Base-by-base conservation (phyloP, 2,329 filamentous ascomycete genomes). In the Tolypocladium guangdongense region DNA sequence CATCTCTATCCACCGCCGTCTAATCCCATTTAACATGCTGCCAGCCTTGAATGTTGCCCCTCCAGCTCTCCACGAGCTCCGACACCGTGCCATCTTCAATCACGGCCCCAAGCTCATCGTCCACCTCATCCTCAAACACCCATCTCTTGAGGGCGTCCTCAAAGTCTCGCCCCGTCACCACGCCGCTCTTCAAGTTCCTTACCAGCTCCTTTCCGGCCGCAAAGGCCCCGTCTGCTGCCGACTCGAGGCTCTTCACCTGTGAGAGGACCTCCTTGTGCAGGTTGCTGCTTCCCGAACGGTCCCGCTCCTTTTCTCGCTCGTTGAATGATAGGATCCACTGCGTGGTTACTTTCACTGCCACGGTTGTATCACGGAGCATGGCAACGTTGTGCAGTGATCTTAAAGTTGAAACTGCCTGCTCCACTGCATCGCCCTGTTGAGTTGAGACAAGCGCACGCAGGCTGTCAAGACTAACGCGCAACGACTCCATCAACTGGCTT, bases 271-370 rank as follows among this genome's bases (percentile, higher is more conserved):
- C 71, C 43, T 72, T 73, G 2, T 68, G 65, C 11, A 73, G 58
- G 12, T 62, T 65, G 48, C 64, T 71, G 56, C 66, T 68, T 1
- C 70, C 70, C 0, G 69, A 72, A 7, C 68, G 62, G 48, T 72
- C 71, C 5, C 68, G 63, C 46, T 71, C 69, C 55, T 68, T 72
- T 52, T 71, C 67, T 6, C 64, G 65, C n/a, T 72, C 68, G 47
- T 69, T 68, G 48, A 68, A 68, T 1, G 56, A 48, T 2, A 68
- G 52, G 3, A 73, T 62, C 66, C 72, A 72, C 32, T 65, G 62
- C 2, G 63, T 58, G 0, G 65, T 56, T 6, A 64, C 58, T 41
- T 63, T 64, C 14, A 65, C 60, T 4, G 71, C 72, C 2, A 56
- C 56, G 0, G 70, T 66, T 0, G 67, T 66, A 49, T 75, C 72